Base-by-base conservation (phyloP, 805 yeast species). In the Blastobotrys americana region DNA sequence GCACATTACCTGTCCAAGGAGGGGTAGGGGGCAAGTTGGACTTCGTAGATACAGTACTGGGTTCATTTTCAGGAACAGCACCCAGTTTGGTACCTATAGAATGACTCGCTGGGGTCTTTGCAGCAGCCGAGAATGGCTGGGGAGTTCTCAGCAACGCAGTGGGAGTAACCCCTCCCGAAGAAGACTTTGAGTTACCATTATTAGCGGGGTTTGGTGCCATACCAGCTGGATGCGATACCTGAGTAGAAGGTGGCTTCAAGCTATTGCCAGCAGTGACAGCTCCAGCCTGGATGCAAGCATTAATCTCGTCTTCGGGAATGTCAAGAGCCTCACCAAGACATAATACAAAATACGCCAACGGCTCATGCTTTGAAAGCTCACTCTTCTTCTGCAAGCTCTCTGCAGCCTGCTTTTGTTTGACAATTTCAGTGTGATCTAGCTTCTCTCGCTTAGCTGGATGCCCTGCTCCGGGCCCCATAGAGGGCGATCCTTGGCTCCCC, bases 311-410 rank as follows among this genome's bases (percentile, higher is more conserved):
- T 8, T 61, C 58, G 4, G 59, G 42, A 10, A 60, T 58, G 42
- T 61, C 64, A 40, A 64, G 50, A 6, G 60, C 61, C 15, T 65
- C 61, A 3, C 64, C 66, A 22, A 64, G 55, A 17, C 60, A 53
- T 3, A 66, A 50, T 27, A 63, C 42, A 42, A 61, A 58, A 47
- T 55, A 64, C 23, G 55, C 54, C 34, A 56, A 39, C 3, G 65
- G 61, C 34, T 61, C 60, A n/a, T 57, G 46, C 13, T 54, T 44
- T 1, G 65, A 53, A 33, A 62, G 47, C 46, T 55, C 59, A 40
- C 53, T 51, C 46, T 58, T 56, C 44, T 50, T 51, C 37, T 52
- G 50, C 31, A 49, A 21, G 21, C 25, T 39, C 25, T 48, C 47
- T 13, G 42, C 25, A 16, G 43, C 15, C 6, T 18, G 28, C 42